These are phyloP conservation scores for Rubia balearica DNA, from an alignment of 305 asterid species.

Conservation along the genomic window DNA sequence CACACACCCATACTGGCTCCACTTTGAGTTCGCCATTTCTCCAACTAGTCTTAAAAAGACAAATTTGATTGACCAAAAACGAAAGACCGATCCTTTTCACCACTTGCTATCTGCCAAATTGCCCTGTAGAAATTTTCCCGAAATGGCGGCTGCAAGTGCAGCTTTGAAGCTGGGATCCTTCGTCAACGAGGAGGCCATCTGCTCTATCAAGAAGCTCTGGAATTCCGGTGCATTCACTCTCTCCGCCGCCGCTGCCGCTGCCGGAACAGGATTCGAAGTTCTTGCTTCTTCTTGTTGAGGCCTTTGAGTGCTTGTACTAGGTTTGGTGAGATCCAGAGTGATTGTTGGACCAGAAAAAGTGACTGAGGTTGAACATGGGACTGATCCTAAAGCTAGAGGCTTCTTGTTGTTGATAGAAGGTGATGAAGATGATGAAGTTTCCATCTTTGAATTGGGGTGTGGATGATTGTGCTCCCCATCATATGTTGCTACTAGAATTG, in stretches of 20 bases:
- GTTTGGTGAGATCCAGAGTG: slow-evolving; percentile 46
- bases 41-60: slow-evolving; percentile 11
- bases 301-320: slow-evolving; percentile 17
- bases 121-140: slow-evolving; percentile 64
- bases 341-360: slow-evolving; percentile 37
- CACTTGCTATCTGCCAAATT: slow-evolving; percentile 12
- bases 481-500: slow-evolving; percentile 68
- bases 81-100: neutral
- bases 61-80: neutral
- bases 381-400: slow-evolving; percentile 12
- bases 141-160: slow-evolving; percentile 83
- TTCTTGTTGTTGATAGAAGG: slow-evolving; percentile 22
- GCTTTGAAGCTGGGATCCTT: slow-evolving; percentile 90
- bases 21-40: neutral
- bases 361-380: slow-evolving; percentile 31
- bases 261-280: slow-evolving; percentile 6
- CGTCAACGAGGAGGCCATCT: slow-evolving; percentile 85
- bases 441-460: slow-evolving; percentile 43
- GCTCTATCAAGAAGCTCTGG: slow-evolving; percentile 61
- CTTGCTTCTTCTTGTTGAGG: slow-evolving; percentile 20
- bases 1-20: neutral
- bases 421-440: slow-evolving; percentile 20
- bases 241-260: neutral
- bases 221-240: slow-evolving; percentile 35
- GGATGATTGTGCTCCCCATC: slow-evolving; percentile 95